phyloP scores from a whole-genome alignment of 148 eudicot genomes.

The Arbutus unedo region DNA sequence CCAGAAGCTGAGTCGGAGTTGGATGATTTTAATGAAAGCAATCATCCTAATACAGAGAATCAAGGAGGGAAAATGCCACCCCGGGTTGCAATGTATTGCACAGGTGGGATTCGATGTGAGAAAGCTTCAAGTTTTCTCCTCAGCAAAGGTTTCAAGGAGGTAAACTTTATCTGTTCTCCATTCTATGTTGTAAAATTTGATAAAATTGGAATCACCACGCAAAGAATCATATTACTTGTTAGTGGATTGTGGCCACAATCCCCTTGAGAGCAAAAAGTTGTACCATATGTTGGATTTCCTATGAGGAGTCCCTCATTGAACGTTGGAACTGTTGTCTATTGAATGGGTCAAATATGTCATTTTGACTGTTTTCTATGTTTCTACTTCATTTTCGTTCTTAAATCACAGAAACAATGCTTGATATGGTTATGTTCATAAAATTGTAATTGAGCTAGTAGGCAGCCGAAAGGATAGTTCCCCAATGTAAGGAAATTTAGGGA shows the following conservation, averaged over 20 bases:
- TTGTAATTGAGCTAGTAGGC: no score
- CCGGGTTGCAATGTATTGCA: constrained; percentile 95
- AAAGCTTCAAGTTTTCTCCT: constrained; percentile 94
- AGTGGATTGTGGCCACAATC: not conserved
- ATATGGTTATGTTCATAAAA: no score
- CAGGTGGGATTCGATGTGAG: constrained; percentile 97
- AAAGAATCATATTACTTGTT: not conserved
- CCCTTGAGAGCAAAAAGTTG: not conserved
- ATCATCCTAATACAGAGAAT: constrained; percentile 24
- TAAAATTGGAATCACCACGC: not conserved
- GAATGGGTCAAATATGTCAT: not conserved
- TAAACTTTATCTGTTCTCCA: constrained; percentile 16
- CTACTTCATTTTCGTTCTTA: not conserved
- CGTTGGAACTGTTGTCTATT: not conserved
- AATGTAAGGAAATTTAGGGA: no score
- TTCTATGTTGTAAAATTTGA: not conserved
- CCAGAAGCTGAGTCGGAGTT: constrained; percentile 35
- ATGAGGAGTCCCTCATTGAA: not conserved
- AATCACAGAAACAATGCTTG: not conserved
- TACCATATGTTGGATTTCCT: not conserved
- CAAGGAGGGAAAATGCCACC: constrained; percentile 49
- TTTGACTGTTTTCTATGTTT: not conserved
- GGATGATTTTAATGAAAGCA: constrained; percentile 26
- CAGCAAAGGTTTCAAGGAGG: constrained; percentile 91
- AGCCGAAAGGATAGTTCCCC: no score